Evolutionary conservation across 305 asterid species (phyloP).

Genomic region (Solanum chacoense): DNA sequence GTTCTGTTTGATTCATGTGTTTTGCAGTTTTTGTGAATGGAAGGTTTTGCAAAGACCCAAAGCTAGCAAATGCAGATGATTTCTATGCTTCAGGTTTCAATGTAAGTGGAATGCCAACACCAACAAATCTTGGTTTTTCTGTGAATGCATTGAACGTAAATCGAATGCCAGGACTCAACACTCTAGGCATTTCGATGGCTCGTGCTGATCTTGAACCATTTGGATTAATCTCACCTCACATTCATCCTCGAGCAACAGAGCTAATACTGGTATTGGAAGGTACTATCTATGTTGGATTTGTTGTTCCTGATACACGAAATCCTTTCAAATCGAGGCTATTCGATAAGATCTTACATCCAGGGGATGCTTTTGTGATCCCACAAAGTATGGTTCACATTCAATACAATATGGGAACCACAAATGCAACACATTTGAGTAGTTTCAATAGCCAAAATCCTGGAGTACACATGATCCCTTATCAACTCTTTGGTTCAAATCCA

Average conservation of each 20-base stretch:
- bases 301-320: not conserved
- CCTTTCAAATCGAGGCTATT: constrained; percentile 2
- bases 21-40: constrained; percentile 12
- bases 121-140: not conserved
- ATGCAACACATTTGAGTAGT: not conserved
- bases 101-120: not conserved
- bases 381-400: constrained; percentile 14
- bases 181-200: constrained; percentile 14
- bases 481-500: constrained; percentile 2
- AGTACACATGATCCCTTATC: not conserved
- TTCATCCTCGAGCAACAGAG: constrained; percentile 15
- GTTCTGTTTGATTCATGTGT: not conserved
- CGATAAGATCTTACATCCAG: constrained; percentile 4
- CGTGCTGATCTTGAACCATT: constrained; percentile 9
- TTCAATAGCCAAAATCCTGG: constrained; percentile 21
- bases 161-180: constrained; percentile 19
- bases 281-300: constrained; percentile 8
- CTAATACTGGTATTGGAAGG: constrained; percentile 5
- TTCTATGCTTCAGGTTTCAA: constrained; percentile 8
- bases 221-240: constrained; percentile 8
- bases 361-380: constrained; percentile 21
- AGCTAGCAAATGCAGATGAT: constrained; percentile 4
- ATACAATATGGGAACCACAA: constrained; percentile 2
- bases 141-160: not conserved
- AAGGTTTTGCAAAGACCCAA: constrained; percentile 8